Conservation (phyloP, 768 basidiomycete species). For the Gymnopilus dilepis region DNA sequence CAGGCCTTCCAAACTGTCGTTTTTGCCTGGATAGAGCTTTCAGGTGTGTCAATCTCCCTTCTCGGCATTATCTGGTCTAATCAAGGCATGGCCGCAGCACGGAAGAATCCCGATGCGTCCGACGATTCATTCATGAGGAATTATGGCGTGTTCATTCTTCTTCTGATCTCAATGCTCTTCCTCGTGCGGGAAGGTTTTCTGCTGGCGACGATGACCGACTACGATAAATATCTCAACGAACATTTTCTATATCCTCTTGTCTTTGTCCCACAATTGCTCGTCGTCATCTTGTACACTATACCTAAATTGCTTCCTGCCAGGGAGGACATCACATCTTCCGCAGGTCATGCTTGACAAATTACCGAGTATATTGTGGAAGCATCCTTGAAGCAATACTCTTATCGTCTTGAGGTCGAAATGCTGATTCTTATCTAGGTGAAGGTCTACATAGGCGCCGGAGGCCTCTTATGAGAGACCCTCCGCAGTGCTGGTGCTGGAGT, state of each 20-base stretch:
- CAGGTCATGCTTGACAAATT: background rate
- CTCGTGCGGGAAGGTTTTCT: constrained; percentile 42
- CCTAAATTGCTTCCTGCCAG: constrained; percentile 39
- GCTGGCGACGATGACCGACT: constrained; percentile 35
- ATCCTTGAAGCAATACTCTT: too few species aligned
- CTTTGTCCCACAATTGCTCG: constrained; percentile 42
- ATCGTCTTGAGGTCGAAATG: too few species aligned
- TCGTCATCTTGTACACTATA: constrained; percentile 35
- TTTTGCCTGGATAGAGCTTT: constrained; percentile 27
- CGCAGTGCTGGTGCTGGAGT: too few species aligned
- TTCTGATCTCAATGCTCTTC: constrained; percentile 36
- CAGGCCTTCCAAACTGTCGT: constrained; percentile 36
- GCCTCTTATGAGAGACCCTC: too few species aligned
- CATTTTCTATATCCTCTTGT: constrained; percentile 45
- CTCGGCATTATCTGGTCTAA: background rate
- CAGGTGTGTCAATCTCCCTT: constrained; percentile 16
- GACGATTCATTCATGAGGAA: constrained; percentile 28
- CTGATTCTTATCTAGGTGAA: too few species aligned
- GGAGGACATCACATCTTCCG: constrained; percentile 19
- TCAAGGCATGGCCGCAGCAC: background rate
- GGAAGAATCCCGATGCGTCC: background rate
- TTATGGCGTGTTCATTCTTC: constrained; percentile 37
- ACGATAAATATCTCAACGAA: constrained; percentile 34
- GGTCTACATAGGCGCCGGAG: too few species aligned
- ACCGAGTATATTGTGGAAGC: too few species aligned